Evolutionary conservation across 2,329 filamentous ascomycete genomes (phyloP), one percentile per base, ranked within the genome.

Genomic region (Acarospora socialis): DNA sequence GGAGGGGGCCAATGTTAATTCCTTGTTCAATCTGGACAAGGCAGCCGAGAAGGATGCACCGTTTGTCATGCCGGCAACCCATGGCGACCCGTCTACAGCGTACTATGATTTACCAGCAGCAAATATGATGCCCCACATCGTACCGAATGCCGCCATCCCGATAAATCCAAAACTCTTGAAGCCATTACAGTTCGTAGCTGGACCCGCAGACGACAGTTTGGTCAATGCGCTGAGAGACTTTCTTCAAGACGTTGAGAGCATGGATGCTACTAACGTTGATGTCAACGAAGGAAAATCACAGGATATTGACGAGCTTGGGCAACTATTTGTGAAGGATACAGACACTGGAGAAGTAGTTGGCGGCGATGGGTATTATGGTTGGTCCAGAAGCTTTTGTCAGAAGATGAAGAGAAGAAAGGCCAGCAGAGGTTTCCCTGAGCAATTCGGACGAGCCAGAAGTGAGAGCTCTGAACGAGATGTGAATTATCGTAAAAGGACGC

Each of bases 101-200:
- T 92, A 78, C 70, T 80, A 84, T 55, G 82, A 92, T 42, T 60
- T 92, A 1, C 83, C 83, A 0, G 82, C 82, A 2, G 78, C 73
- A 2, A 87, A 81, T 42, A 77, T 86, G 63, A 68, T 92, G 28
- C 79, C 79, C 4, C 76, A 80, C 34, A 73, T 92, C 37, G 70
- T 79, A 22, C 80, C 77, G 4, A 78, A 87, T 47, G 83, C 79
- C 1, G 73, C 72, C 6, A 66, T 70, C 30, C 74, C 82, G 5
- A 82, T 93, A 59, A 73, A 77, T 25, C 68, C 79, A 0, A 63
- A 72, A 5, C 66, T 73, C 44, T 70, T 87, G 41, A 77, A 73
- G 41, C 79, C 82, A 3, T 59, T 90, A 20, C 73, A 78, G 34
- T 70, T 92, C 33, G 59, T 66, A 2, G 59, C 75, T 1, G 80